Evolutionary conservation across 2,329 filamentous ascomycete genomes (phyloP).

Genomic region (Elsinoe ampelina): DNA sequence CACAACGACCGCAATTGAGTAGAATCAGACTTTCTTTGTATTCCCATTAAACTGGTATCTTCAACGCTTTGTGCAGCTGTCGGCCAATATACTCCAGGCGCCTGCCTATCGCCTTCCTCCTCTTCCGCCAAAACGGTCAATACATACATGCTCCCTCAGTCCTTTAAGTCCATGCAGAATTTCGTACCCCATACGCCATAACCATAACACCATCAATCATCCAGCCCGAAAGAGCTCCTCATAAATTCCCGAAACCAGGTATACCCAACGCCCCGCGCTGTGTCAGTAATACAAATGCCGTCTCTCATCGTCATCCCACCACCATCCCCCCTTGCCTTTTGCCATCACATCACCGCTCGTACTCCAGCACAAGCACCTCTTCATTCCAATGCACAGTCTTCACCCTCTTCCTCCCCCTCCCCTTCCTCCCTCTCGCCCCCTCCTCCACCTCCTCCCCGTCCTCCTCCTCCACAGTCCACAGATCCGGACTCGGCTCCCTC

Average conservation of each 20-base stretch:
- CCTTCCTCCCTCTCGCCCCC: neutral
- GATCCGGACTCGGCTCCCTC: constrained; percentile 32
- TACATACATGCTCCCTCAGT: neutral
- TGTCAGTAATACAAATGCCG: neutral
- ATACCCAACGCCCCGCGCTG: neutral
- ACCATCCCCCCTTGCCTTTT: neutral
- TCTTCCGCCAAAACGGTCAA: neutral
- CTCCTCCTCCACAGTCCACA: constrained; percentile 35
- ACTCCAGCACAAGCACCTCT: constrained; percentile 10
- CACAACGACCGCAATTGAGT: too few species aligned
- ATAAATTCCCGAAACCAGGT: neutral
- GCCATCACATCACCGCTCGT: constrained; percentile 4
- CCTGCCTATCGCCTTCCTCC: neutral
- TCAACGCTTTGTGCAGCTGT: too few species aligned
- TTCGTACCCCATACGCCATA: neutral
- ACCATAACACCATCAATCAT: neutral
- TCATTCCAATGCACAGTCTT: constrained; percentile 11
- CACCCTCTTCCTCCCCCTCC: constrained; percentile 4
- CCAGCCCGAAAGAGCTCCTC: neutral
- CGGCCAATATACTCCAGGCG: too few species aligned
- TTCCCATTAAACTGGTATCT: too few species aligned
- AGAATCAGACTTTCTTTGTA: too few species aligned
- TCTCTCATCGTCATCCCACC: neutral
- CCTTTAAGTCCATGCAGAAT: neutral
- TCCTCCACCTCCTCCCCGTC: constrained; percentile 26